Evolutionary conservation across 2,329 filamentous ascomycete genomes (phyloP), one percentile per base, ranked within the genome.

Genomic region (Calonectria leucothoes): DNA sequence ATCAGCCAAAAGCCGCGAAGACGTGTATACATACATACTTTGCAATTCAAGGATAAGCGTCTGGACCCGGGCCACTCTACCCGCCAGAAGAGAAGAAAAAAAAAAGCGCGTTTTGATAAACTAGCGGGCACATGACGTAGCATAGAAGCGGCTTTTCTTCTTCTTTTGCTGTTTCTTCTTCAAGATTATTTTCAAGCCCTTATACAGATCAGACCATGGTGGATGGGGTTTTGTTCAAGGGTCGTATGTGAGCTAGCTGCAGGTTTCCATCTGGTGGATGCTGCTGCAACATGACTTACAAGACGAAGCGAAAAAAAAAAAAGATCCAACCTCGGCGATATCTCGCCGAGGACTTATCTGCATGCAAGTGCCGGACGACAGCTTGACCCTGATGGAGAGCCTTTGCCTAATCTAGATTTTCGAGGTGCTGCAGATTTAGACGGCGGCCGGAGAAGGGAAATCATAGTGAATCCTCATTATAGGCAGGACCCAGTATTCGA

Each of bases 21-120:
- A 61, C 75, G 74, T 63, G 70, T 61, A 48, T 61, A 69, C 51
- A 48, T 61, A 69, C 51, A 20, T 39, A 74, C 25, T 20, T 33
- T n/a, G 6, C 37, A 39, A 39, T 61, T 39, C 55, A 61, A 12
- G 55, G 66, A 70, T 33, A 66, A 59, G 66, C 63, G 55, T 61
- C 68, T 70, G 14, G 52, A 25, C 42, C 42, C 48, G 48, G 45
- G 61, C 35, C 55, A 65, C 49, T 48, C n/a, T n/a, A n/a, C 25
- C 57, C 29, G 49, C 39, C 55, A 61, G 55, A 61, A n/a, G n/a
- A n/a, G n/a, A n/a, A n/a, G n/a, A n/a, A n/a, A n/a, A n/a, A n/a
- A 52, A 59, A 59, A 61, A 61, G 7, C 23, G 55, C 55, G 23
- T 61, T 61, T 35, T 61, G 55, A 61, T 35, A 61, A 61, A 29